Evolutionary conservation across 2,329 filamentous ascomycete genomes (phyloP).

Genomic region (Sporothrix pallida): DNA sequence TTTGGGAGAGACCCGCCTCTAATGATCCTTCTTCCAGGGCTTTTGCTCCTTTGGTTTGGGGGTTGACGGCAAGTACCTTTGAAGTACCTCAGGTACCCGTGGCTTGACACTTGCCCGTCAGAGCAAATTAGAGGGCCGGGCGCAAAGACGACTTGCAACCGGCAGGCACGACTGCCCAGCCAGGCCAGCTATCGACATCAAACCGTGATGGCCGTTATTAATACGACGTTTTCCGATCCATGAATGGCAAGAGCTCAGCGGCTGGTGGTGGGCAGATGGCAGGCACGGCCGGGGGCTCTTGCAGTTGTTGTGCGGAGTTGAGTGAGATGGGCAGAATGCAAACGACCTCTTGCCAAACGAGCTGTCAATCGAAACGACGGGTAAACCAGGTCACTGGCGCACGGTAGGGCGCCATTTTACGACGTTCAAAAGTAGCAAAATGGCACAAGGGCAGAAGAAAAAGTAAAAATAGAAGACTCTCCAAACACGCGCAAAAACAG

Average conservation of each 20-base stretch:
- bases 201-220: not conserved
- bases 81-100: not conserved
- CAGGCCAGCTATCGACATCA: not conserved
- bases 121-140: constrained; percentile 15
- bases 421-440: not conserved
- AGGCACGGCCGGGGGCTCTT: not conserved
- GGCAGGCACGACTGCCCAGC: not conserved
- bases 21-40: constrained; percentile 8
- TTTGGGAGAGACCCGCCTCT: constrained; percentile 5
- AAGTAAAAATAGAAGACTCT: not conserved
- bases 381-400: constrained; percentile 16
- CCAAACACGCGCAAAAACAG: not conserved
- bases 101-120: not conserved
- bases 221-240: not conserved
- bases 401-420: not conserved
- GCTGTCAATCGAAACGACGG: constrained; percentile 10
- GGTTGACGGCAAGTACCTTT: not conserved
- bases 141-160: not conserved
- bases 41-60: not conserved
- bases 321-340: not conserved
- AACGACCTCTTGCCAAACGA: not conserved
- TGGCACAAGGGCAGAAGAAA: not conserved
- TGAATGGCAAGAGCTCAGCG: too few relatives aligned
- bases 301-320: not conserved
- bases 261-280: not conserved